Evolutionary conservation across 2,329 filamentous ascomycete genomes (phyloP).

Genomic region (Pseudogymnoascus sp.): DNA sequence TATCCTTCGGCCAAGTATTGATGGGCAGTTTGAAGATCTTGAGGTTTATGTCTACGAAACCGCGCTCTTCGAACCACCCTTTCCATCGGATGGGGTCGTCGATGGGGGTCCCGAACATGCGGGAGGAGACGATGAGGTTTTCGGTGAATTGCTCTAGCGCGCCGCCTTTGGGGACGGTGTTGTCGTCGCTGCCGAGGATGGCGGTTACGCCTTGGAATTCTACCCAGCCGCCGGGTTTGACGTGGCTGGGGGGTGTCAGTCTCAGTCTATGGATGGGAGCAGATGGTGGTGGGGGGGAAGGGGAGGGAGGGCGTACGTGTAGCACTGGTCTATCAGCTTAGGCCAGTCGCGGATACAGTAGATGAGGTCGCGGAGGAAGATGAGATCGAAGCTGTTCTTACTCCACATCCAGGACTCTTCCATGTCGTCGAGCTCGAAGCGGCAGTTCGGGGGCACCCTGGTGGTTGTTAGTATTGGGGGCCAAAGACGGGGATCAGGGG

Average conservation of each 20-base stretch:
- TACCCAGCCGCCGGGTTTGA: constrained; percentile 24
- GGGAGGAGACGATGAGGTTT: not conserved
- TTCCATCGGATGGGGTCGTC: not conserved
- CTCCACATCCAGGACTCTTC: constrained; percentile 22
- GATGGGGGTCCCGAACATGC: not conserved
- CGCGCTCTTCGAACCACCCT: not conserved
- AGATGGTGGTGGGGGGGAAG: not conserved
- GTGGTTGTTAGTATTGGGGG: not conserved
- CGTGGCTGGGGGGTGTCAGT: constrained; percentile 11
- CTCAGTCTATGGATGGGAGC: not conserved
- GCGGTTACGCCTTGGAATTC: constrained; percentile 23
- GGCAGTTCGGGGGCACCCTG: constrained; percentile 17
- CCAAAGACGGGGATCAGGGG: not conserved
- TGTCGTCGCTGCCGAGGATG: constrained; percentile 8
- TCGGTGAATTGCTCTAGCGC: not conserved
- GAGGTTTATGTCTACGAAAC: not conserved
- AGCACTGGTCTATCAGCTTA: constrained; percentile 12
- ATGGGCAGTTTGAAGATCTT: constrained; percentile 22
- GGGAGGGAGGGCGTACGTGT: not conserved
- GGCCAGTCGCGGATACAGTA: constrained; percentile 12
- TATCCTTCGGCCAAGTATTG: constrained; percentile 11
- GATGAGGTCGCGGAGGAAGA: constrained; percentile 8
- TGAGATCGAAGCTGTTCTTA: constrained; percentile 10
- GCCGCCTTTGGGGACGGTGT: not conserved
- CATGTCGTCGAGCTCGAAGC: constrained; percentile 25